Conservation (phyloP, 495 filamentous ascomycete genomes). For the Penicillium flavigenum region DNA sequence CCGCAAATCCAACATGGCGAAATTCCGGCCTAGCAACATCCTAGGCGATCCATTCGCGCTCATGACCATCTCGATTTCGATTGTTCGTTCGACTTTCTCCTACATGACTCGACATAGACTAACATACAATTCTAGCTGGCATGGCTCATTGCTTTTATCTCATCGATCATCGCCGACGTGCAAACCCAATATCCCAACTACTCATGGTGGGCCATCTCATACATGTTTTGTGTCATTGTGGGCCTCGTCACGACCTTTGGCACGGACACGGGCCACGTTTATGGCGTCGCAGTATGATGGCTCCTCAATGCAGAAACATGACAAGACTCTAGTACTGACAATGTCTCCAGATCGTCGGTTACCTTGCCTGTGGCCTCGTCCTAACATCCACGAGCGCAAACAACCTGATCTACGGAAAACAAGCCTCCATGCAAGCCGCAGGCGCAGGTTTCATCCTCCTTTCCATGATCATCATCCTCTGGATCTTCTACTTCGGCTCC, state of each 20-base stretch:
- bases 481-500: conserved; percentile 99
- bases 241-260: conserved; percentile 78
- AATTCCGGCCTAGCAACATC: conserved; percentile 80
- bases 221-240: conserved; percentile 76
- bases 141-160: conserved; percentile 90
- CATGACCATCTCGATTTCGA: conserved; percentile 87
- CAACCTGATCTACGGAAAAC: conserved; percentile 67
- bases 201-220: conserved; percentile 86
- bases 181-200: conserved; percentile 68
- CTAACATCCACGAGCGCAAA: conserved; percentile 83
- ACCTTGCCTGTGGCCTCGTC: conserved; percentile 76
- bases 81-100: conserved; percentile 56
- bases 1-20: conserved; percentile 42
- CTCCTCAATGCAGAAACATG: background rate
- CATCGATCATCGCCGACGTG: conserved; percentile 74
- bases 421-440: conserved; percentile 75
- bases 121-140: conserved; percentile 62
- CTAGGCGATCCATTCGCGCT: conserved; percentile 95
- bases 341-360: conserved; percentile 69
- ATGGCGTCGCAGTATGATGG: conserved; percentile 75
- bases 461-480: conserved; percentile 91
- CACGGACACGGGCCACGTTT: conserved; percentile 77
- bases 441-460: conserved; percentile 94
- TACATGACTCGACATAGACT: background rate
- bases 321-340: conserved; percentile 16